These are phyloP conservation scores for Hericium alpestre DNA, from an alignment of 768 basidiomycete genomes.

Conservation along the genomic window DNA sequence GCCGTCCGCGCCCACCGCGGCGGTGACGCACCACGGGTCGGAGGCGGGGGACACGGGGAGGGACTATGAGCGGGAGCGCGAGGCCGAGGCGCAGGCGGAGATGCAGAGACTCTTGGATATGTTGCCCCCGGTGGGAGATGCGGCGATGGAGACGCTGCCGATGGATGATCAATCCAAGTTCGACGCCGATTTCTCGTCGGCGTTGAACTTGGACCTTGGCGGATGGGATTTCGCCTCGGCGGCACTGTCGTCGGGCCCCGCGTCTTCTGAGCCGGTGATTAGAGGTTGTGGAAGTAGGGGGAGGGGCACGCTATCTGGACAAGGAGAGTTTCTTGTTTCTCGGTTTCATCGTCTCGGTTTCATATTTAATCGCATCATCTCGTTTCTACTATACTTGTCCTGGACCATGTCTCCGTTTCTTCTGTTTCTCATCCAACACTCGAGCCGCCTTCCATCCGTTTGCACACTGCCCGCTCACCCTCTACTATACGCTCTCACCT, in stretches of 20 bases:
- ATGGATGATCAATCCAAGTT: constrained; percentile 1
- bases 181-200: constrained; percentile 17
- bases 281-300: constrained; percentile 1
- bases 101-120: constrained; percentile 54
- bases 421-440: constrained; percentile 1
- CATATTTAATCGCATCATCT: constrained; percentile 8
- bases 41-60: constrained; percentile 16
- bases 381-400: constrained; percentile 7
- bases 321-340: constrained; percentile 5
- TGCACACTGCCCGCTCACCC: not conserved
- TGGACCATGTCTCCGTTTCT: not conserved
- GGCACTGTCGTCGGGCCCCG: not conserved
- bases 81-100: constrained; percentile 24
- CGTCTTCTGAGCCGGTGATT: not conserved
- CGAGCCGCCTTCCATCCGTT: not conserved
- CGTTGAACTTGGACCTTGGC: constrained; percentile 21
- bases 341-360: constrained; percentile 9
- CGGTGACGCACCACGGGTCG: constrained; percentile 12
- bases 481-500: not conserved
- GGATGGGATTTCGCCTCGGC: not conserved
- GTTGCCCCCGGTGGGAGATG: constrained; percentile 26
- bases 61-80: constrained; percentile 15
- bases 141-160: constrained; percentile 15
- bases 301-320: not conserved
- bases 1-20: constrained; percentile 16